phyloP scores from a whole-genome alignment of 805 yeast genomes.

The Candida quercuum region DNA sequence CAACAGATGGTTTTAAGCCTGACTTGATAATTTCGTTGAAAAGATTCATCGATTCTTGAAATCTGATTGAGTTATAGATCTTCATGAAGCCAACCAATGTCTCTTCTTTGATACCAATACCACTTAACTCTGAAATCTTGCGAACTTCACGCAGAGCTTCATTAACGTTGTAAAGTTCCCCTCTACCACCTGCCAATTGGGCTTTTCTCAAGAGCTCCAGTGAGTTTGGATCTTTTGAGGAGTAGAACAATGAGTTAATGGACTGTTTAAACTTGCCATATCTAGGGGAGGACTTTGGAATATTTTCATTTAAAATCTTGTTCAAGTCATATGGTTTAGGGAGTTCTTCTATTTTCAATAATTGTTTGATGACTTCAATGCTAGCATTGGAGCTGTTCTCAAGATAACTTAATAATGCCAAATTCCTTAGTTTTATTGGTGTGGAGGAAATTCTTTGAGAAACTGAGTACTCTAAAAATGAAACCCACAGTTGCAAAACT shows the following conservation, averaged over 20 bases:
- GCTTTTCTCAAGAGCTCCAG: slow-evolving; percentile 14
- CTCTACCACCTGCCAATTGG: slow-evolving; percentile 10
- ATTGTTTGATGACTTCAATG: slow-evolving; percentile 7
- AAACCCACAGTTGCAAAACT: slow-evolving; percentile 19
- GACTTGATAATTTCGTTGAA: slow-evolving; percentile 44
- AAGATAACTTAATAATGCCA: slow-evolving; percentile 14
- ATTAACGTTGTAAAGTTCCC: slow-evolving; percentile 14
- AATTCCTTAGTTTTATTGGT: background rate
- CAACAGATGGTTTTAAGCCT: slow-evolving; percentile 36
- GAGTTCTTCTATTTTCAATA: slow-evolving; percentile 11
- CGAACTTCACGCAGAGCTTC: slow-evolving; percentile 13
- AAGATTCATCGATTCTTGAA: slow-evolving; percentile 34
- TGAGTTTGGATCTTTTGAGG: slow-evolving; percentile 19
- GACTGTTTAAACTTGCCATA: slow-evolving; percentile 2
- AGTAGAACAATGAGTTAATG: slow-evolving; percentile 6
- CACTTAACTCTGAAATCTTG: slow-evolving; percentile 22
- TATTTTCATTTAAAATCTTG: background rate
- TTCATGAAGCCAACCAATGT: slow-evolving; percentile 42
- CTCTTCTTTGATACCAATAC: slow-evolving; percentile 32
- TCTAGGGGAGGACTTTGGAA: slow-evolving; percentile 8
- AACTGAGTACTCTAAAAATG: slow-evolving; percentile 16
- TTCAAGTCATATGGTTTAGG: slow-evolving; percentile 3
- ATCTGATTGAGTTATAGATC: slow-evolving; percentile 33
- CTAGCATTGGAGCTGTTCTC: slow-evolving; percentile 10
- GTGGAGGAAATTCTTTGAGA: slow-evolving; percentile 1